Conservation (phyloP, 2,329 filamentous ascomycete genomes). For the Drechslerella coelobrocha region DNA sequence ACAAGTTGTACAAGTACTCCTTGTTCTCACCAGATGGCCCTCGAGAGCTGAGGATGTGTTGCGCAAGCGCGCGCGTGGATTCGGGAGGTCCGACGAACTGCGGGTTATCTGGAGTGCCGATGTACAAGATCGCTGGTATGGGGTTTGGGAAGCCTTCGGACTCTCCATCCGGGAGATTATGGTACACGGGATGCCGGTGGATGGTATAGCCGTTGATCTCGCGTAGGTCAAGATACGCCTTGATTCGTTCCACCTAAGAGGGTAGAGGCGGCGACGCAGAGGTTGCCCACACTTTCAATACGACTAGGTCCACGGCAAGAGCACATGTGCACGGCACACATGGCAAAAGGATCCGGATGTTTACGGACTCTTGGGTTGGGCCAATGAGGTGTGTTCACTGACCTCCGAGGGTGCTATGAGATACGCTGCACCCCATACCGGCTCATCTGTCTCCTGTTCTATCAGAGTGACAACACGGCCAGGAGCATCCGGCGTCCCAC, state of each 20-base stretch:
- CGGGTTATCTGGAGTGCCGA: slow-evolving; percentile 88
- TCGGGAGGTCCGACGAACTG: slow-evolving; percentile 82
- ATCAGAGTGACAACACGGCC: slow-evolving; percentile 94
- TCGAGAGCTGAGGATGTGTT: slow-evolving; percentile 76
- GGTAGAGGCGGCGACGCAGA: slow-evolving; percentile 15
- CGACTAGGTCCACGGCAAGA: slow-evolving; percentile 10
- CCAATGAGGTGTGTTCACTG: slow-evolving; percentile 33
- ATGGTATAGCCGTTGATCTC: slow-evolving; percentile 98
- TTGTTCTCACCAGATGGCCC: slow-evolving; percentile 89
- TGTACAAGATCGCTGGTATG: slow-evolving; percentile 78
- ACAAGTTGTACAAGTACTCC: slow-evolving; percentile 85
- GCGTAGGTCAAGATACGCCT: slow-evolving; percentile 75
- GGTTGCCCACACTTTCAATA: slow-evolving; percentile 58
- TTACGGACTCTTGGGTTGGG: slow-evolving; percentile 6
- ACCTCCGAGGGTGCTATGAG: slow-evolving; percentile 77
- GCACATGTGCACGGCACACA: not conserved
- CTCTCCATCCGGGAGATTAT: slow-evolving; percentile 58
- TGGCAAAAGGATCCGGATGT: slow-evolving; percentile 19
- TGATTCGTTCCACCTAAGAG: slow-evolving; percentile 48
- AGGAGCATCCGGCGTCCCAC: slow-evolving; percentile 84
- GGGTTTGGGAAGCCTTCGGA: slow-evolving; percentile 57
- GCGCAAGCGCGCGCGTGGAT: slow-evolving; percentile 72
- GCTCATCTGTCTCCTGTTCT: slow-evolving; percentile 69
- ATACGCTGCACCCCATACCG: slow-evolving; percentile 92
- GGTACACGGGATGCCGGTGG: slow-evolving; percentile 82